Percentiles rank a stretch among this genome's conserved stretches.
phyloP scores from a whole-genome alignment of 768 basidiomycete genomes.

The Tulasnella sp. region DNA sequence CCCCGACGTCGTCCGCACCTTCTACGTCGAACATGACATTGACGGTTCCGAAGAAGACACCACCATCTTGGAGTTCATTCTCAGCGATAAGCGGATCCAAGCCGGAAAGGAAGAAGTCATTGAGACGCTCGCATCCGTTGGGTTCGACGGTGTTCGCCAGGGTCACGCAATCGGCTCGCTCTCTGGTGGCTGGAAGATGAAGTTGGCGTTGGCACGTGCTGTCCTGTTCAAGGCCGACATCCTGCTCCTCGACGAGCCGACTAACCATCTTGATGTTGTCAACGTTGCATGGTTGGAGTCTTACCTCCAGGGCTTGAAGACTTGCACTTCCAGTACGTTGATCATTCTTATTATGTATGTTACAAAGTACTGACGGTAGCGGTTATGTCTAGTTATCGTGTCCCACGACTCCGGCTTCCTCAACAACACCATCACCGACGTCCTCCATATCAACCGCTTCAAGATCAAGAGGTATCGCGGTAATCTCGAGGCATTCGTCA shows the following conservation, averaged over 20 bases:
- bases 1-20: constrained; percentile 92
- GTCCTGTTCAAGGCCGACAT: constrained; percentile 99
- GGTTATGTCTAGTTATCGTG: constrained; percentile 61
- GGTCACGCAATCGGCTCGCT: constrained; percentile 74
- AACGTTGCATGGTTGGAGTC: constrained; percentile 96
- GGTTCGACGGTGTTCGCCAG: constrained; percentile 85
- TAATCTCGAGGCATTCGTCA: constrained; percentile 90
- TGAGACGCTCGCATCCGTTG: constrained; percentile 78
- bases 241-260: constrained; percentile 32
- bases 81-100: constrained; percentile 72
- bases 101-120: constrained; percentile 59
- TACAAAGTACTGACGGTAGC: constrained; percentile 15
- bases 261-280: constrained; percentile 72
- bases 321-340: constrained; percentile 85
- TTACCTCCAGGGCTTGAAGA: constrained; percentile 78
- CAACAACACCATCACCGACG: constrained; percentile 96
- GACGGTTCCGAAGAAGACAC: constrained; percentile 91
- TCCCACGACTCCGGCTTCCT: constrained; percentile 97
- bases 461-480: constrained; percentile 92
- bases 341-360: background rate
- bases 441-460: constrained; percentile 96
- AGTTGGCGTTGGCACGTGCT: constrained; percentile 91
- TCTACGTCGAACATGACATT: constrained; percentile 99
- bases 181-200: constrained; percentile 99
- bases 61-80: constrained; percentile 80